phyloP scores from a whole-genome alignment of 495 filamentous ascomycete genomes.

The Xylaria intraflava region DNA sequence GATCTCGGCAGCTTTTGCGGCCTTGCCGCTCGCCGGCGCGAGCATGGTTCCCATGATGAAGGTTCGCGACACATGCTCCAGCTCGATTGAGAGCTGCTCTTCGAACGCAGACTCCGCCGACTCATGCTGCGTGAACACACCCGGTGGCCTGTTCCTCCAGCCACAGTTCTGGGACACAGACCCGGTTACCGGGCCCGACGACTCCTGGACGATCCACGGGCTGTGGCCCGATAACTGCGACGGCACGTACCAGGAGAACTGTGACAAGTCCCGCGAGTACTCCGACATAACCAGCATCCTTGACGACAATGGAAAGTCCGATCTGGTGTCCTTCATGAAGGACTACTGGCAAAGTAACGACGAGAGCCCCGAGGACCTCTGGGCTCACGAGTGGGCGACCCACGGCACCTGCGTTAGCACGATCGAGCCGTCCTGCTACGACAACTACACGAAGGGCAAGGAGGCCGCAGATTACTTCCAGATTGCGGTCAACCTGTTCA shows the following conservation, averaged over 20 bases:
- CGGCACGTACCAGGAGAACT: constrained; percentile 63
- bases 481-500: constrained; percentile 50
- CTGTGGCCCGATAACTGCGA: constrained; percentile 79
- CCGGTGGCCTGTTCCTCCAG: constrained; percentile 65
- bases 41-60: neutral
- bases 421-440: constrained; percentile 62
- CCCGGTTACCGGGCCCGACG: constrained; percentile 60
- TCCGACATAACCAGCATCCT: constrained; percentile 51
- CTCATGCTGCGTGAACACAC: constrained; percentile 71
- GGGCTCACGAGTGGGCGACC: constrained; percentile 79
- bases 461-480: constrained; percentile 54
- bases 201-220: constrained; percentile 80
- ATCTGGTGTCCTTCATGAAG: constrained; percentile 61
- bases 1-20: constrained; percentile 4
- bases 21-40: neutral
- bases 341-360: constrained; percentile 58
- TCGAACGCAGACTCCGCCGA: constrained; percentile 26
- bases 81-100: constrained; percentile 7
- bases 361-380: constrained; percentile 56
- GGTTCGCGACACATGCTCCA: neutral
- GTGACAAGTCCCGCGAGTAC: constrained; percentile 57
- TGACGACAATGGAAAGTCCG: constrained; percentile 13
- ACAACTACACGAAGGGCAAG: constrained; percentile 44
- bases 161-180: constrained; percentile 82
- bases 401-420: constrained; percentile 65